phyloP scores from a whole-genome alignment of 192 early-diverging fungal species.

The Gamsiella multidivaricata region DNA sequence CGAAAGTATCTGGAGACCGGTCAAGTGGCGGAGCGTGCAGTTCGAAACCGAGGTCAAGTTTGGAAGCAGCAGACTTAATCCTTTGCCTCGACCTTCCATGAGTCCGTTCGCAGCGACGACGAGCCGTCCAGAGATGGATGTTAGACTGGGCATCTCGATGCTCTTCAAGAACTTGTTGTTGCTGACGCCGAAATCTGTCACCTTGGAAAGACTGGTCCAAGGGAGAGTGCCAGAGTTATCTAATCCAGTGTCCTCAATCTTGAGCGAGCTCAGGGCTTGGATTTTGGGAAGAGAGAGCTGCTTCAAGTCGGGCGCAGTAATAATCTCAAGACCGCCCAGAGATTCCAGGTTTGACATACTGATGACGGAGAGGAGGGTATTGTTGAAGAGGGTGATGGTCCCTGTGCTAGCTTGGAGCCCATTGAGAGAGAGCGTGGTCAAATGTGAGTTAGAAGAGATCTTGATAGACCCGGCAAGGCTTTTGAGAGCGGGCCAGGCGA shows the following conservation, averaged over 20 bases:
- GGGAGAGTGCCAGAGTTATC: constrained; percentile 57
- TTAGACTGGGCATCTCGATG: constrained; percentile 63
- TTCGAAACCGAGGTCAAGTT: constrained; percentile 66
- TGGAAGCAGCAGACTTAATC: constrained; percentile 55
- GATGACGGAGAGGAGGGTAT: constrained; percentile 63
- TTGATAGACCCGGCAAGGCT: constrained; percentile 34
- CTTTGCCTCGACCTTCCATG: constrained; percentile 41
- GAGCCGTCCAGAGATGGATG: constrained; percentile 58
- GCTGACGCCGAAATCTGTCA: constrained; percentile 62
- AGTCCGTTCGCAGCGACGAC: constrained; percentile 67
- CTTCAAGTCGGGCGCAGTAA: constrained; percentile 61
- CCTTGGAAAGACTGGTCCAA: constrained; percentile 50
- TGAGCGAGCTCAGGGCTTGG: constrained; percentile 54
- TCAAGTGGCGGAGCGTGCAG: constrained; percentile 68
- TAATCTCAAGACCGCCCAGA: constrained; percentile 60
- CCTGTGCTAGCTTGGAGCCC: constrained; percentile 34
- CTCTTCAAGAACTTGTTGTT: constrained; percentile 63
- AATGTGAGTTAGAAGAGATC: constrained; percentile 23
- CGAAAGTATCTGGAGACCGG: constrained; percentile 54
- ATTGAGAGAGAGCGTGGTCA: constrained; percentile 26
- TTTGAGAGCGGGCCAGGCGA: constrained; percentile 25
- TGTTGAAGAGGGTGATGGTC: constrained; percentile 63
- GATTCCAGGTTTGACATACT: constrained; percentile 50
- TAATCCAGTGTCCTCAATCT: constrained; percentile 57
- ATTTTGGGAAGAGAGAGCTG: constrained; percentile 23